phyloP scores from a whole-genome alignment of 169 alveolate species.

The Plasmodium vivax region DNA sequence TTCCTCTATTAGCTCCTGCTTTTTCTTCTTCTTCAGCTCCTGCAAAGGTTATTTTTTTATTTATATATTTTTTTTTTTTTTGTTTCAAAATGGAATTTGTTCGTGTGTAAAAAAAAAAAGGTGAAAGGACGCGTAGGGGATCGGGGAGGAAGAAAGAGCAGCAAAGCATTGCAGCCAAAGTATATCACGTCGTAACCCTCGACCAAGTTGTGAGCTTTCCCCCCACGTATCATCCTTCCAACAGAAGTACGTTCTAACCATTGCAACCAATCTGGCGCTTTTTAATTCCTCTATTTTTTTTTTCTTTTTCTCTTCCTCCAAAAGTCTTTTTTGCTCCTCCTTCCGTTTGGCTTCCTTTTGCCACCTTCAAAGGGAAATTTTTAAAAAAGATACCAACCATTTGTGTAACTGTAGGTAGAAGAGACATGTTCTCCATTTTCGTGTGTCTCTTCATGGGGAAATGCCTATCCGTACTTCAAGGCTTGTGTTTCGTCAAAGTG shows the following conservation, averaged over 20 bases:
- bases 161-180: not conserved
- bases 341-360: conserved; percentile 43
- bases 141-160: not conserved
- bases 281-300: conserved; percentile 63
- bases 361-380: conserved; percentile 53
- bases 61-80: no score
- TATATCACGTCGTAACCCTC: not conserved
- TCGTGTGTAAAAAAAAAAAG: not conserved
- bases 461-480: conserved; percentile 17
- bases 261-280: conserved; percentile 40
- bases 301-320: conserved; percentile 58
- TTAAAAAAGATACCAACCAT: not conserved
- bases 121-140: not conserved
- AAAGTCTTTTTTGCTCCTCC: conserved; percentile 36
- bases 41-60: not conserved
- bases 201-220: not conserved
- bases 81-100: not conserved
- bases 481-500: conserved; percentile 73
- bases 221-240: not conserved
- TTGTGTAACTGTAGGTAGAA: not conserved
- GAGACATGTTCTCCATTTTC: not conserved
- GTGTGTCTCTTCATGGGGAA: not conserved
- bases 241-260: conserved; percentile 22
- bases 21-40: conserved; percentile 41
- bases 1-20: conserved; percentile 25